Evolutionary conservation across 2,329 filamentous ascomycete genomes (phyloP).

Genomic region (Trichoderma citrinoviride): DNA sequence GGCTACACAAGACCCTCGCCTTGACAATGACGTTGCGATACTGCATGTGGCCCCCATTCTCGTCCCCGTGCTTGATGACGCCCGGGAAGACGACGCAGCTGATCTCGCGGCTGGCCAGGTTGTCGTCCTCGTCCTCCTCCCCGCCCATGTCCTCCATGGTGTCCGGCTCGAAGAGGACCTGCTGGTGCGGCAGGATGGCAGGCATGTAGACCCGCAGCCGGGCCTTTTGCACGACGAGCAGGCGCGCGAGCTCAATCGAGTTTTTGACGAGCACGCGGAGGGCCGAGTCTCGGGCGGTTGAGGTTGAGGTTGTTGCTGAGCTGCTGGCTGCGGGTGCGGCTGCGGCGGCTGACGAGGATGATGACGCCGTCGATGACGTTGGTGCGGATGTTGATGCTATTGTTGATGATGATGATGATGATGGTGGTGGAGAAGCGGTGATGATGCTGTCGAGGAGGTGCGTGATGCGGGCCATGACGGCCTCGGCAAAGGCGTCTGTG

Average conservation of each 20-base stretch:
- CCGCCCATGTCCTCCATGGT: slow-evolving; percentile 67
- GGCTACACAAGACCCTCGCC: slow-evolving; percentile 60
- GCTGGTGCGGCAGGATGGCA: slow-evolving; percentile 50
- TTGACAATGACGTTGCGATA: slow-evolving; percentile 63
- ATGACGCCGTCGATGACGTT: too few species aligned
- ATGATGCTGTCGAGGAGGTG: slow-evolving; percentile 50
- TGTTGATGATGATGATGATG: slow-evolving; percentile 25
- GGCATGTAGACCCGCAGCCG: slow-evolving; percentile 57
- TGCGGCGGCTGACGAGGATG: too few species aligned
- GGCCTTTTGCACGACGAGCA: slow-evolving; percentile 58
- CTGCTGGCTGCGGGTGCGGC: too few species aligned
- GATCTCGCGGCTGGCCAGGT: slow-evolving; percentile 51
- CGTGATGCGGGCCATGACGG: slow-evolving; percentile 48
- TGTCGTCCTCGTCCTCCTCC: slow-evolving; percentile 56
- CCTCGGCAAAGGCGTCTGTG: slow-evolving; percentile 43
- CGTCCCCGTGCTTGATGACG: slow-evolving; percentile 63
- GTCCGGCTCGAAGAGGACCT: slow-evolving; percentile 53
- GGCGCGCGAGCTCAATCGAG: slow-evolving; percentile 55
- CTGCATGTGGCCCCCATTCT: slow-evolving; percentile 59
- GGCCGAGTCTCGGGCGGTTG: slow-evolving; percentile 48
- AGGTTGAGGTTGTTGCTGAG: slow-evolving; percentile 20
- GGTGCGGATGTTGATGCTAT: slow-evolving; percentile 24
- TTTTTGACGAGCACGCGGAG: slow-evolving; percentile 52
- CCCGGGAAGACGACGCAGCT: slow-evolving; percentile 63
- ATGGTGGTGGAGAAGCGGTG: slow-evolving; percentile 23